Base-by-base conservation (phyloP, 345 rosid species). In the Mallotus nudiflorus region DNA sequence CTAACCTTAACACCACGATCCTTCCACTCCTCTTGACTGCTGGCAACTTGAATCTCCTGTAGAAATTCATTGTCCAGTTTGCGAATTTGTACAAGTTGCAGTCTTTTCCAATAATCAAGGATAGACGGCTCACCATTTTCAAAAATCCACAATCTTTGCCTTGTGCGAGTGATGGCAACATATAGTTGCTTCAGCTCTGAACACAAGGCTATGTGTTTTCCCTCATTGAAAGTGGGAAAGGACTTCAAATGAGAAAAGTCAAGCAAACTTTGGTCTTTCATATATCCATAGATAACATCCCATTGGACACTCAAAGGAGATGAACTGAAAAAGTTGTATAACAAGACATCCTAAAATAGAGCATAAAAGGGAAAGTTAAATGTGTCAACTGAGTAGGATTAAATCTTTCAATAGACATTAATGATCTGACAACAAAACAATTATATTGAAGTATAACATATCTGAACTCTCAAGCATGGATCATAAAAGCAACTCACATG, bases 151-250 rank as follows among this genome's bases (percentile, higher is more conserved):
- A 87, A 67, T 48, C 92, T 78, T 50, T 82, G 85, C 75, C 81
- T 69, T 15, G 89, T 85, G 1, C 84, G 82, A n/a, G 92, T 84
- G 44, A 85, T 82, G 8, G 88, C 86, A 13, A 79, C 87, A 69
- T 84, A 81, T 13, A 84, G 60, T 40, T 79, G 85, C 77, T 84
- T 84, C 58, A 84, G 51, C 76, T 87, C 89, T 25, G 84, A 77
- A 64, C 84, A 85, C 64, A 85, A 46, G 45, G 78, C 42, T 37
- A 65, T 71, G 69, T 85, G 91, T 56, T 71, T 83, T 29, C 71
- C 75, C 29, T 60, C 68, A 29, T 66, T 31, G 65, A 85, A 87
- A 42, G 28, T 66, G n/a, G 86, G 79, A 62, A 68, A 70, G 11
- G 79, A 69, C 22, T 59, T 59, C 16, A 52, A 18, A 8, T 39